Percentiles rank a stretch among this genome's conserved stretches.
Conservation (phyloP, 305 asterid species). For the Lippia alba region DNA sequence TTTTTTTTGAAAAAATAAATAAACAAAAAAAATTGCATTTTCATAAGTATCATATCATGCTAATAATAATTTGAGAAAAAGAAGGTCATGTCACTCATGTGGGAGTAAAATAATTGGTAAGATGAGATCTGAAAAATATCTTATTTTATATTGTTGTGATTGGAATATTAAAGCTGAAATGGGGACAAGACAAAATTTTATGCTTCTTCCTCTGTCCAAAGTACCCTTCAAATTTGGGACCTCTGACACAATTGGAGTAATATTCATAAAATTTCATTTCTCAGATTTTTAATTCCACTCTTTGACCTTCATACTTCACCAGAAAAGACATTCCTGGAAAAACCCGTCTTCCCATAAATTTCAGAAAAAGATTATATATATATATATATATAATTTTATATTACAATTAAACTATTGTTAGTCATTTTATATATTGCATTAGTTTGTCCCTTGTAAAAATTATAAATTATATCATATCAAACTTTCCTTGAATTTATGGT, state of each 20-base stretch:
- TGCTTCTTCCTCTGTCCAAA: conserved; percentile 48
- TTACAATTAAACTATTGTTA: no score
- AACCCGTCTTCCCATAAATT: conserved; percentile 28
- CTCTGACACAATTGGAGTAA: conserved; percentile 27
- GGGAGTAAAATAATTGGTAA: conserved; percentile 25
- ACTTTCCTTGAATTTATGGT: no score
- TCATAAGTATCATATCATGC: conserved; percentile 1
- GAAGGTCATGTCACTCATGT: background rate
- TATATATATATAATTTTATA: background rate
- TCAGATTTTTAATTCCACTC: conserved; percentile 40
- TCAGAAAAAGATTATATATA: conserved; percentile 17
- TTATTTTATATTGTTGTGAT: conserved; percentile 19
- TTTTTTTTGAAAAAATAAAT: no score
- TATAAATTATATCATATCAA: no score
- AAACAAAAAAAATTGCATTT: no score
- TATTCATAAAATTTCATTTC: conserved; percentile 28
- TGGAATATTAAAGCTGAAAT: conserved; percentile 30
- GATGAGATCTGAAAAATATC: conserved; percentile 31
- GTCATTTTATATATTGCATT: no score
- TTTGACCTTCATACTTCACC: conserved; percentile 47
- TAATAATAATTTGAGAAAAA: background rate
- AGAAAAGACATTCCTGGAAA: conserved; percentile 55
- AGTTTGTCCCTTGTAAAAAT: no score
- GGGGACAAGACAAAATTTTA: conserved; percentile 40
- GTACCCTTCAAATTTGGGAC: conserved; percentile 13